These are phyloP conservation scores for Musa troglodytarum DNA, from an alignment of 176 grass and related monocot genomes.

Conservation along the genomic window DNA sequence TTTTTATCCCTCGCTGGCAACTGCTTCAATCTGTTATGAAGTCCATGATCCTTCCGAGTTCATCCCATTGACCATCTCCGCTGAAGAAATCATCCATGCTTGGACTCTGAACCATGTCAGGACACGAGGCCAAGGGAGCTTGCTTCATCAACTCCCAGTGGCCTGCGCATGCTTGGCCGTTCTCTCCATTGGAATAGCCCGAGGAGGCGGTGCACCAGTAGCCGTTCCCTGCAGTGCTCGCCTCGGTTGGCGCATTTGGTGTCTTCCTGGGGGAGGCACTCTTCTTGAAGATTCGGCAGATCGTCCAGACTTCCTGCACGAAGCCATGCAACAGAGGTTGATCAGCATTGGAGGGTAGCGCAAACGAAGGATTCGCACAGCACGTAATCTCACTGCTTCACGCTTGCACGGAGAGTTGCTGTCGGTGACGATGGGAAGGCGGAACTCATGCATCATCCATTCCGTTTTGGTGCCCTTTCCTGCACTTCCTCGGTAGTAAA, in stretches of 20 bases:
- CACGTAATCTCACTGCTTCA: too few species aligned
- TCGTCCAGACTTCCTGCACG: background rate
- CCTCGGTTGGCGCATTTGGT: background rate
- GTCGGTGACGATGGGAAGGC: conserved; percentile 12
- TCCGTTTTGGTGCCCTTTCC: conserved; percentile 16
- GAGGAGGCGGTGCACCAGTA: too few species aligned
- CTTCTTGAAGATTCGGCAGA: conserved; percentile 11
- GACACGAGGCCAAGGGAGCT: background rate
- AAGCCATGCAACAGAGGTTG: background rate
- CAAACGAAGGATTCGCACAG: too few species aligned
- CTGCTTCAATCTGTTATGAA: conserved; percentile 20
- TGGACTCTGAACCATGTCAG: conserved; percentile 6
- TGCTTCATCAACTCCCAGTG: too few species aligned
- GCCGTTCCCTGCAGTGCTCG: too few species aligned
- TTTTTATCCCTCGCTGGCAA: too few species aligned
- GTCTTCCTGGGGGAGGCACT: background rate
- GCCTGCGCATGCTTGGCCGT: background rate
- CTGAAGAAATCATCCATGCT: conserved; percentile 29
- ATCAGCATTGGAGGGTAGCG: too few species aligned
- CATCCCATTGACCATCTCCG: conserved; percentile 45
- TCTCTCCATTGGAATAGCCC: conserved; percentile 1
- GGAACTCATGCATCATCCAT: conserved; percentile 18
- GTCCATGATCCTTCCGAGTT: conserved; percentile 61
- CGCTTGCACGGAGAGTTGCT: background rate
- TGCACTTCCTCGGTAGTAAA: conserved; percentile 9